Evolutionary conservation across 371 early-diverging fungal species (phyloP), one percentile per base, ranked within the genome.

Genomic region (Parasitella parasitica): DNA sequence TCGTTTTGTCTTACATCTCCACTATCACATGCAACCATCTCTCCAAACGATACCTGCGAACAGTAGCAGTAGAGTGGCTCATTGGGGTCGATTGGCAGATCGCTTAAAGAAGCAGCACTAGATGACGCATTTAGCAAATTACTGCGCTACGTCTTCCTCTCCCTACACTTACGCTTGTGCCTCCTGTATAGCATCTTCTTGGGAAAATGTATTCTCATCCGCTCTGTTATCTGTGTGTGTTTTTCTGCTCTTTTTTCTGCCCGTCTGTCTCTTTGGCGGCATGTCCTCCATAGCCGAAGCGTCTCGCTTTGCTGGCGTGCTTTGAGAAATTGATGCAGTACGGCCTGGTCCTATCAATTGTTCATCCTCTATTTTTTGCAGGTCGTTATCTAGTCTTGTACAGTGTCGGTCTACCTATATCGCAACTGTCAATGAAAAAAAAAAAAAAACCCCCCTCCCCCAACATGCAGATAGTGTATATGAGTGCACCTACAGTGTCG

Each of bases 21-120:
- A 64, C 94, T 93, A 70, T 97, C 98, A 69, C 98, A 97, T 8
- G 92, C 98, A 53, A 98, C 91, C 98, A 98, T 98, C 64, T 96
- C 94, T 18, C 98, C 98, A 76, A 86, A 97, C 4, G 96, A 96
- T 6, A 98, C 96, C 69, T 94, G 93, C 36, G 87, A 83, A 59
- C 98, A 98, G 63, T 91, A 91, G 74, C 98, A 98, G 72, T 98
- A 98, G 2, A 87, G 79, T 11, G 96, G 97, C 72, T 97, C 98
- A 70, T 96, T 93, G 2, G 97, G 97, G 75, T 98, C 97, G 49
- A 96, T 92, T 0, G 91, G 90, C 38, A 94, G 71, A 51, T 95
- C 94, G 57, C 82, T 75, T 30, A 81, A 56, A 11, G 73, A 67
- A 6, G 75, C 70, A 3, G 71, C 74, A 53, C 82, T 81, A 63